These are phyloP conservation scores for Ricinus communis DNA, from an alignment of 345 rosid genomes.

Conservation along the genomic window DNA sequence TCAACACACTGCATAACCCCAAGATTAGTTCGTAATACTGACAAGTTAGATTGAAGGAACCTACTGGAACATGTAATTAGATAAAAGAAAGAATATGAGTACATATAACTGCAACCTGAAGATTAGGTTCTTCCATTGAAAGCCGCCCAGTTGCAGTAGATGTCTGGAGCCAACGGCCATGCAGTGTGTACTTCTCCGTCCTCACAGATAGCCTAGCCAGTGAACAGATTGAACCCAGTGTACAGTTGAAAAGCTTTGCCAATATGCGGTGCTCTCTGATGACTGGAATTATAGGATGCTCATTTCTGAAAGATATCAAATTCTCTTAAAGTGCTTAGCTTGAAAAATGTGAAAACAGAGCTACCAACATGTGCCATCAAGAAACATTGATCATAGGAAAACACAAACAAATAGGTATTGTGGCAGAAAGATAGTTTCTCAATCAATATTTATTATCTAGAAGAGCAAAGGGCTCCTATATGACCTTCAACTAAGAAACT, in stretches of 20 bases:
- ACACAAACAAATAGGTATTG: neutral
- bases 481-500: neutral
- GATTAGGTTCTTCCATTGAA: constrained; percentile 99
- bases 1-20: constrained; percentile 76
- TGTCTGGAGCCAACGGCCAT: constrained; percentile 96
- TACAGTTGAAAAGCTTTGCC: constrained; percentile 83
- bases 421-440: neutral
- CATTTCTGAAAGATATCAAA: constrained; percentile 57
- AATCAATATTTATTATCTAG: neutral
- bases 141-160: constrained; percentile 95
- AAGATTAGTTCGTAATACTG: constrained; percentile 14
- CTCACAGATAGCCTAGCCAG: constrained; percentile 64
- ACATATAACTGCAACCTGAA: constrained; percentile 60
- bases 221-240: constrained; percentile 87
- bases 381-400: neutral
- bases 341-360: neutral
- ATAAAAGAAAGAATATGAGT: constrained; percentile 2
- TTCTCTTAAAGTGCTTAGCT: neutral
- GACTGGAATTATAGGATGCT: constrained; percentile 84
- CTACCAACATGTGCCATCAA: neutral
- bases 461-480: neutral
- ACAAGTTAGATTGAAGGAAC: neutral
- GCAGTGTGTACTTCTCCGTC: constrained; percentile 71
- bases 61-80: neutral
- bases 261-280: constrained; percentile 89